Percentiles rank a stretch among this genome's conserved stretches.
Conservation (phyloP, 352 stramenopile species). For the Phytophthora gonapodyides region DNA sequence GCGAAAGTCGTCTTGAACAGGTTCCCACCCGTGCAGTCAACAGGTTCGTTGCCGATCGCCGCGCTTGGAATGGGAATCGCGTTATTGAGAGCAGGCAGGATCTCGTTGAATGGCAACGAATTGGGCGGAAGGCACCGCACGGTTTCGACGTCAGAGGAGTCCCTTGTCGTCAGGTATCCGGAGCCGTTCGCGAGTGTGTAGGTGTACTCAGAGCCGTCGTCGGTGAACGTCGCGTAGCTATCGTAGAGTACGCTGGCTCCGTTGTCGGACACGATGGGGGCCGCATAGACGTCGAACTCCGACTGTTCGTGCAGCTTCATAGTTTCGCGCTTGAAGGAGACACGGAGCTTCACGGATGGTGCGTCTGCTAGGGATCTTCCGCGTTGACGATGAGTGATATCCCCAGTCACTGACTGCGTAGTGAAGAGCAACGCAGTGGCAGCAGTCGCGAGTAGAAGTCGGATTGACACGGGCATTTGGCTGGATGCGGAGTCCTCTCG, state of each 20-base stretch:
- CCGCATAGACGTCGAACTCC: slow-evolving; percentile 37
- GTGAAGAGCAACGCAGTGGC: neutral
- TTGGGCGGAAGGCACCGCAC: slow-evolving; percentile 30
- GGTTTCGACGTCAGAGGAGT: slow-evolving; percentile 1
- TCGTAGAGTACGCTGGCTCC: slow-evolving; percentile 30
- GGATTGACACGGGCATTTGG: neutral
- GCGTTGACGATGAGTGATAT: neutral
- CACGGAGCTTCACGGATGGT: slow-evolving; percentile 33
- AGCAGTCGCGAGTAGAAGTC: neutral
- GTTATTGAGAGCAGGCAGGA: slow-evolving; percentile 33
- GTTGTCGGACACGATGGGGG: slow-evolving; percentile 21
- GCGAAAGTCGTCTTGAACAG: slow-evolving; percentile 44
- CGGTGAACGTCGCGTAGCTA: slow-evolving; percentile 24
- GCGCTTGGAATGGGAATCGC: slow-evolving; percentile 29
- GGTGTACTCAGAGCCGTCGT: slow-evolving; percentile 14
- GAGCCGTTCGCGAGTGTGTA: slow-evolving; percentile 36
- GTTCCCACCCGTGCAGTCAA: slow-evolving; percentile 34
- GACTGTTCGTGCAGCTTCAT: slow-evolving; percentile 36
- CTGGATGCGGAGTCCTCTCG: neutral
- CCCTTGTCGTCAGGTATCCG: slow-evolving; percentile 24
- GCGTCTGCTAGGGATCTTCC: slow-evolving; percentile 13
- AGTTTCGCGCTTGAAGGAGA: slow-evolving; percentile 33
- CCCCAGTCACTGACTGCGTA: neutral
- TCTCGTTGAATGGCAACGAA: slow-evolving; percentile 30
- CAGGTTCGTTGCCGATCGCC: slow-evolving; percentile 9